Percentiles rank a stretch among this genome's conserved stretches.
Evolutionary conservation across 768 basidiomycete species (phyloP).

Genomic region (Rhizopogon vinicolor): DNA sequence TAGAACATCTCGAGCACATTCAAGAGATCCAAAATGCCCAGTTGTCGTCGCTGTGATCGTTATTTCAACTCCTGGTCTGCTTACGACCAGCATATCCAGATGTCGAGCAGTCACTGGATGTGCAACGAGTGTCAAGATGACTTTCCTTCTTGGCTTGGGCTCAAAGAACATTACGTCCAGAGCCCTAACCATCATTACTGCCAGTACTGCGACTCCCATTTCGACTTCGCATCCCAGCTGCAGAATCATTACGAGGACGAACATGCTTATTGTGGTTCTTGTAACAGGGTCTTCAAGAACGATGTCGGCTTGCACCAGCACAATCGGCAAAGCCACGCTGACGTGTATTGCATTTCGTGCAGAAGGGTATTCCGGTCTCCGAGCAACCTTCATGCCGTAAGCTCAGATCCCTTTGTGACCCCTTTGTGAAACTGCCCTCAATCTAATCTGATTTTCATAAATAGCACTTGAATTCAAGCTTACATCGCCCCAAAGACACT

Average conservation of each 20-base stretch:
- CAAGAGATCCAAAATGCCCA: conserved; percentile 22
- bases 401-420: not conserved
- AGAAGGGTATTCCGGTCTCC: conserved; percentile 34
- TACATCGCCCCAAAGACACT: conserved; percentile 38
- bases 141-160: conserved; percentile 33
- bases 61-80: conserved; percentile 25
- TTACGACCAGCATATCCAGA: conserved; percentile 29
- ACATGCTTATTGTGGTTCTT: conserved; percentile 41
- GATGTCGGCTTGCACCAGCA: conserved; percentile 42
- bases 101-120: conserved; percentile 36
- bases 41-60: conserved; percentile 37
- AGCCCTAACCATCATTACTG: conserved; percentile 50
- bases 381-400: conserved; percentile 10
- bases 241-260: conserved; percentile 33
- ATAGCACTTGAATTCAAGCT: conserved; percentile 50
- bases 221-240: conserved; percentile 28
- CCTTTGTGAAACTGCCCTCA: not conserved
- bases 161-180: conserved; percentile 49
- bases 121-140: conserved; percentile 45
- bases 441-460: not conserved
- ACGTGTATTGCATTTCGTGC: conserved; percentile 44
- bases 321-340: conserved; percentile 36
- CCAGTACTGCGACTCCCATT: conserved; percentile 43
- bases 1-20: not conserved
- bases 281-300: conserved; percentile 38